These are phyloP conservation scores for Aspergillus carlsbadensis DNA, from an alignment of 495 filamentous ascomycete species.

Conservation along the genomic window DNA sequence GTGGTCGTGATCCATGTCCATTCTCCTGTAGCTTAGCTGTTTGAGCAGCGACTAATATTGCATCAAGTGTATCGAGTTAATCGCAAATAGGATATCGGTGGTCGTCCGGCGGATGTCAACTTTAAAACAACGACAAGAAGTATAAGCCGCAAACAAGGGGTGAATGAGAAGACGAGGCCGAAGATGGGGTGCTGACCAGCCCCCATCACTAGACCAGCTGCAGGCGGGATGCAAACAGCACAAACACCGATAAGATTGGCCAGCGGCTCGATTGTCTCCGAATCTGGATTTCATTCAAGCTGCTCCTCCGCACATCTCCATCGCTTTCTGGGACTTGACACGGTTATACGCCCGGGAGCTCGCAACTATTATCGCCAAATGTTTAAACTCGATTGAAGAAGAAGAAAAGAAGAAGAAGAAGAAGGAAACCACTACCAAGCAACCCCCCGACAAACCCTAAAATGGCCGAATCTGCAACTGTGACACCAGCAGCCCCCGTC, in stretches of 20 bases:
- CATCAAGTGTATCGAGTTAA: neutral
- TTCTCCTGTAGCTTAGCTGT: slow-evolving; percentile 29
- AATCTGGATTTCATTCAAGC: too few relatives aligned
- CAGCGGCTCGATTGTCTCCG: neutral
- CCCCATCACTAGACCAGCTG: too few relatives aligned
- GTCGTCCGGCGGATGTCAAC: neutral
- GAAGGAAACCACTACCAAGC: neutral
- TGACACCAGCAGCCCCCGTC: slow-evolving; percentile 7
- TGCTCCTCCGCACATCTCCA: slow-evolving; percentile 4
- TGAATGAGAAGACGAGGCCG: neutral
- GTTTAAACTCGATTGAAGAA: too few relatives aligned
- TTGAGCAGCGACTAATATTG: neutral
- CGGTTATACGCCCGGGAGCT: too few relatives aligned
- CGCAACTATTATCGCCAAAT: too few relatives aligned
- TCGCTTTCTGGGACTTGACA: too few relatives aligned
- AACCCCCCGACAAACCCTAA: too few relatives aligned
- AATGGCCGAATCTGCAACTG: slow-evolving; percentile 33
- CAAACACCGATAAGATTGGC: slow-evolving; percentile 41
- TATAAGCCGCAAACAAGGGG: neutral
- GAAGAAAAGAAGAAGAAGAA: neutral
- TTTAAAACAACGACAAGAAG: neutral
- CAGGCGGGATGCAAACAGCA: slow-evolving; percentile 36
- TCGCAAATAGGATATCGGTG: neutral
- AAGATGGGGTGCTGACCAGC: slow-evolving; percentile 12
- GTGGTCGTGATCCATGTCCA: slow-evolving; percentile 45